phyloP scores from a whole-genome alignment of 192 early-diverging fungal genomes.

The Backusella australiensis region DNA sequence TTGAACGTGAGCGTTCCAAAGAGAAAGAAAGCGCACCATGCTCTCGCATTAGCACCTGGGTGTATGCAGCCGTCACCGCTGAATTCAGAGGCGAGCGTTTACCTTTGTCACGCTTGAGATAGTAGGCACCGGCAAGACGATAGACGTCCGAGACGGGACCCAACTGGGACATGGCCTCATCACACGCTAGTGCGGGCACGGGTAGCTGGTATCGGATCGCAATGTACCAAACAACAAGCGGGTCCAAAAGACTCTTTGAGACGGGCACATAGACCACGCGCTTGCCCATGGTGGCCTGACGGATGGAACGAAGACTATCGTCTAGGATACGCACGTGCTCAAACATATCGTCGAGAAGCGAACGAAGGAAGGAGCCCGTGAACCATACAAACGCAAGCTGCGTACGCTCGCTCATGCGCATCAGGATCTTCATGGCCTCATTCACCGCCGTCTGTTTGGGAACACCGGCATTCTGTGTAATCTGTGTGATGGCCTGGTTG shows the following conservation, averaged over 20 bases:
- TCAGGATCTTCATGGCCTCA: constrained; percentile 33
- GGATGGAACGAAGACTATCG: constrained; percentile 22
- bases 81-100: constrained; percentile 33
- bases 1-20: constrained; percentile 34
- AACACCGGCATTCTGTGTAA: constrained; percentile 36
- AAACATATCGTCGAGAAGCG: constrained; percentile 32
- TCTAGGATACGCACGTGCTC: constrained; percentile 27
- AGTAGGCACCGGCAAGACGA: constrained; percentile 35
- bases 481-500: constrained; percentile 24
- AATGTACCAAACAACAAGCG: constrained; percentile 36
- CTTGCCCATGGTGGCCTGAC: constrained; percentile 29
- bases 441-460: constrained; percentile 34
- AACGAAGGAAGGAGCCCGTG: constrained; percentile 31
- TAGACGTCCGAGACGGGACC: constrained; percentile 37
- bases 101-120: constrained; percentile 26
- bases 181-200: constrained; percentile 34
- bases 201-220: constrained; percentile 34
- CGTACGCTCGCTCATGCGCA: constrained; percentile 39
- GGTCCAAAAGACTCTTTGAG: constrained; percentile 33
- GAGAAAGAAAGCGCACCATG: constrained; percentile 29
- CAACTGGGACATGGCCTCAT: constrained; percentile 29
- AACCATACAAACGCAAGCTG: constrained; percentile 38
- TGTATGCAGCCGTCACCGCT: constrained; percentile 35
- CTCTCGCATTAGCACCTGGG: constrained; percentile 32
- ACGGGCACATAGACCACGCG: constrained; percentile 41